A percentile compares a stretch with the other conserved stretches of the same genome.
Conservation (phyloP, 2,329 filamentous ascomycete genomes). For the Cladosporium sp. region DNA sequence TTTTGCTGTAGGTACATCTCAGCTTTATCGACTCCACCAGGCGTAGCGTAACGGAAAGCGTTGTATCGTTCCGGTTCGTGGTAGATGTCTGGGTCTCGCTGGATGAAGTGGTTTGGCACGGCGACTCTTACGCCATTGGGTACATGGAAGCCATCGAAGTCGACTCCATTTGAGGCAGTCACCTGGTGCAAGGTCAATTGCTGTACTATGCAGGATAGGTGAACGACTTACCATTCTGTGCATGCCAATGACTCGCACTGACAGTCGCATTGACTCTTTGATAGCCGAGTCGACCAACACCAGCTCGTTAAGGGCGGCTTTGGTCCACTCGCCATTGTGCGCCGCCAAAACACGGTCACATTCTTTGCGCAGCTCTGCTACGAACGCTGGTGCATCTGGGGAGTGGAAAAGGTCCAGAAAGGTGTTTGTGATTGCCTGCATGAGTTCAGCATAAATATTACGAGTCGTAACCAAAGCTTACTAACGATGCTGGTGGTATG, state of each 20-base stretch:
- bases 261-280: constrained; percentile 33
- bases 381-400: constrained; percentile 23
- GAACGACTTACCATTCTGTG: constrained; percentile 20
- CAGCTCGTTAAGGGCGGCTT: constrained; percentile 29
- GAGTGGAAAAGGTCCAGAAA: constrained; percentile 31
- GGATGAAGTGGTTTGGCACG: constrained; percentile 27
- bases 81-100: constrained; percentile 34
- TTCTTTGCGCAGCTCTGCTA: constrained; percentile 31
- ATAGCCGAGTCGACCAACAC: constrained; percentile 32
- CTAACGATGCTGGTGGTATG: constrained; percentile 29
- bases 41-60: constrained; percentile 32
- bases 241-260: constrained; percentile 26
- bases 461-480: neutral
- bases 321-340: constrained; percentile 27
- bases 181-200: constrained; percentile 26
- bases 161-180: constrained; percentile 29
- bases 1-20: constrained; percentile 18
- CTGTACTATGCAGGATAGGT: neutral
- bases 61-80: constrained; percentile 30
- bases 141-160: constrained; percentile 27
- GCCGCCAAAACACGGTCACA: constrained; percentile 23
- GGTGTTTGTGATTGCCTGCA: constrained; percentile 27
- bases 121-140: constrained; percentile 31
- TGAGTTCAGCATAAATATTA: neutral
- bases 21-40: neutral